Evolutionary conservation across 2,329 filamentous ascomycete genomes (phyloP).

Genomic region (Ophiostoma australiae): DNA sequence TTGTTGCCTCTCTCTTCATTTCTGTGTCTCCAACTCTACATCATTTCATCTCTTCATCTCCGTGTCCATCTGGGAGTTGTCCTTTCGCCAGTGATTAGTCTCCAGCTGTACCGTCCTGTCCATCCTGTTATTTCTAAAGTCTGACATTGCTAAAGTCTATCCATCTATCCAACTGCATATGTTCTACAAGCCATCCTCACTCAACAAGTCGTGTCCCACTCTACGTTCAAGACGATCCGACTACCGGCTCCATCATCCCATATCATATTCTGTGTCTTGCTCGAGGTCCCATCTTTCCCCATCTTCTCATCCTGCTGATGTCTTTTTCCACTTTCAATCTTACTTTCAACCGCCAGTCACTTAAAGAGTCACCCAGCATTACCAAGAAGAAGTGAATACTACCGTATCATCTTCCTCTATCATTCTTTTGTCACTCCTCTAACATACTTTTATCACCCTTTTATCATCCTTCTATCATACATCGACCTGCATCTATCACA

Average conservation of each 20-base stretch:
- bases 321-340: neutral
- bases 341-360: neutral
- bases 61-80: neutral
- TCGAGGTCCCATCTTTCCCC: neutral
- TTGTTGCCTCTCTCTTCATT: too few species aligned
- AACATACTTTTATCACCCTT: neutral
- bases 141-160: too few species aligned
- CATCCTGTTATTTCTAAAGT: too few species aligned
- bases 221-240: neutral
- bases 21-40: neutral
- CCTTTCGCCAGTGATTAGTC: too few species aligned
- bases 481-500: neutral
- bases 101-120: too few species aligned
- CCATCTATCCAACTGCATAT: neutral
- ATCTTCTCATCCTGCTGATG: neutral
- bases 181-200: too few species aligned
- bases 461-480: too few species aligned
- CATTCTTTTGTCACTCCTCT: neutral
- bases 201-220: neutral
- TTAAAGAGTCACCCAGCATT: neutral
- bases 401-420: neutral
- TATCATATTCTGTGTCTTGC: neutral
- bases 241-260: neutral
- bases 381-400: neutral
- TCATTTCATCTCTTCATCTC: too few species aligned